phyloP scores from a whole-genome alignment of 352 stramenopile species.

The Globisporangium ultimum region DNA sequence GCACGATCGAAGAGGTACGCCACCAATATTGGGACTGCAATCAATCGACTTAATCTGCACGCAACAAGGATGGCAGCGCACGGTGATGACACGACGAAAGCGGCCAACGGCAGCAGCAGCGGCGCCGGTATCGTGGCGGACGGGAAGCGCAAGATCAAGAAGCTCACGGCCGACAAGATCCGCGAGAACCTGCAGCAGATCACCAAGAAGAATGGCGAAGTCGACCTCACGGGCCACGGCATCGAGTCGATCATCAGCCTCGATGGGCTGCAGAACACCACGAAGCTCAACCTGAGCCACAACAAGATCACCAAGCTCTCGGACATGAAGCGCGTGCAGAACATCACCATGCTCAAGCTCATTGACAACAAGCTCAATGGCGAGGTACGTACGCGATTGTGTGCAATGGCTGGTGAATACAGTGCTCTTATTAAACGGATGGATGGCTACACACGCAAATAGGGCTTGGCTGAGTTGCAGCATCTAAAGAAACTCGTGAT shows the following conservation, averaged over 20 bases:
- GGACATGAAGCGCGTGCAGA: conserved; percentile 53
- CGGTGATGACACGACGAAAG: not conserved
- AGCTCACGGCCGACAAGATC: conserved; percentile 83
- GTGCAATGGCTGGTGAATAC: not conserved
- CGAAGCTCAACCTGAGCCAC: conserved; percentile 79
- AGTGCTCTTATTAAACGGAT: not conserved
- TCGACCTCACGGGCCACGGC: conserved; percentile 63
- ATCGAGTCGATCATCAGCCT: conserved; percentile 81
- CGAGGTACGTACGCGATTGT: conserved; percentile 26
- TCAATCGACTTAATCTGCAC: not conserved
- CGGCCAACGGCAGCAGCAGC: not conserved
- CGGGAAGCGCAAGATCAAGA: conserved; percentile 80
- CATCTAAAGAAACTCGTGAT: conserved; percentile 80
- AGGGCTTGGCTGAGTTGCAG: conserved; percentile 63
- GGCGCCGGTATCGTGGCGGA: conserved; percentile 4
- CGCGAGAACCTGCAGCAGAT: conserved; percentile 46
- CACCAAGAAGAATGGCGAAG: conserved; percentile 39
- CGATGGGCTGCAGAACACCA: conserved; percentile 50
- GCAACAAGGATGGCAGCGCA: conserved; percentile 1
- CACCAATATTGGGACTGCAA: not conserved
- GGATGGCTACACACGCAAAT: not conserved
- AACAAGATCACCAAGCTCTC: conserved; percentile 86
- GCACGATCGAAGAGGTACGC: not conserved
- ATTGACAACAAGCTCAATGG: conserved; percentile 76
- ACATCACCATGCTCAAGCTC: conserved; percentile 77